Evolutionary conservation across 768 basidiomycete species (phyloP).

Genomic region (Boletus edulis): DNA sequence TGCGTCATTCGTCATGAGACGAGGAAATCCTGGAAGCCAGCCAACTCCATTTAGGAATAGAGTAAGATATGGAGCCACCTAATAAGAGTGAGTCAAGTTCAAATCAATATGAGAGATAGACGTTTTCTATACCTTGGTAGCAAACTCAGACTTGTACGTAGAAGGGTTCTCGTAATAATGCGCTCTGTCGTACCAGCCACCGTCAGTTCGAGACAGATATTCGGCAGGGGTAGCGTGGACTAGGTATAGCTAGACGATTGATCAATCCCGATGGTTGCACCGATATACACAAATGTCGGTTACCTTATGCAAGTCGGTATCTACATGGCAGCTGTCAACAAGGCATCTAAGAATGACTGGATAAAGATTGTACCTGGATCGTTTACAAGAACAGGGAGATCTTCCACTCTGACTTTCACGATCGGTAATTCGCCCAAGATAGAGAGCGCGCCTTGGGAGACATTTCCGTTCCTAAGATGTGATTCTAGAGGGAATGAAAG

Average conservation of each 20-base stretch:
- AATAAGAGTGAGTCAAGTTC: neutral
- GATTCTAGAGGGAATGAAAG: neutral
- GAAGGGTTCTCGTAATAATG: constrained; percentile 76
- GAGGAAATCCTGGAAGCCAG: constrained; percentile 77
- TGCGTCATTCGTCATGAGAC: constrained; percentile 70
- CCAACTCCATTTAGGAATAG: constrained; percentile 85
- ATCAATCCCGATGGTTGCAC: neutral
- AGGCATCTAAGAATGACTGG: neutral
- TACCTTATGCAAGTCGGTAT: constrained; percentile 59
- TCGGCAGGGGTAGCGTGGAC: constrained; percentile 68
- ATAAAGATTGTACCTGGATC: constrained; percentile 42
- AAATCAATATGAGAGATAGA: neutral
- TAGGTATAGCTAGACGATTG: constrained; percentile 59
- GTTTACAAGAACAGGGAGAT: constrained; percentile 55
- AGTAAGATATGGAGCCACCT: constrained; percentile 85
- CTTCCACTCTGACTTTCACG: constrained; percentile 49
- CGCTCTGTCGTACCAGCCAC: constrained; percentile 53
- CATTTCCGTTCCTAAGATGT: constrained; percentile 66
- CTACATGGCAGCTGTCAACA: constrained; percentile 30
- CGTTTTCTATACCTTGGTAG: constrained; percentile 49
- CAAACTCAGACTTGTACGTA: constrained; percentile 65
- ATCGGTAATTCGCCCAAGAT: constrained; percentile 73
- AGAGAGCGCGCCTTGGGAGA: constrained; percentile 72
- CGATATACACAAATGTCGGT: neutral
- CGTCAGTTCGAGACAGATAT: constrained; percentile 64